Conservation (phyloP, 2,329 filamentous ascomycete species). For the Pestalotiopsis sp. region DNA sequence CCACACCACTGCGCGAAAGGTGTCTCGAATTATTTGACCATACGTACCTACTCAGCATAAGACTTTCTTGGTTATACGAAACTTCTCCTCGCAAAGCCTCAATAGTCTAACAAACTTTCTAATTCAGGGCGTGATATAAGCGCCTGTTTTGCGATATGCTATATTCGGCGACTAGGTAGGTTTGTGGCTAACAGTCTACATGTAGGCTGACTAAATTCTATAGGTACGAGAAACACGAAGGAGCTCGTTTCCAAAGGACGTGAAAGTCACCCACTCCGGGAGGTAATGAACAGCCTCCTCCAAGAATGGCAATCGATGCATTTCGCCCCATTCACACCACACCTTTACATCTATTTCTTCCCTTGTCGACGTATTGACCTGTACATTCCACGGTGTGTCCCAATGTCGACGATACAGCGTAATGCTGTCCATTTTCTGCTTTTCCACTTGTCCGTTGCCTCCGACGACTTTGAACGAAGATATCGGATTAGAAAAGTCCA, state of each 20-base stretch:
- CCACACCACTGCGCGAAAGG: too few species aligned
- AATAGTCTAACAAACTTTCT: too few species aligned
- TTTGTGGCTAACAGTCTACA: too few species aligned
- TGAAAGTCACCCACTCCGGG: slow-evolving; percentile 76
- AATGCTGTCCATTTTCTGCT: slow-evolving; percentile 67
- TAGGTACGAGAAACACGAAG: not conserved
- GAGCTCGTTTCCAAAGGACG: not conserved
- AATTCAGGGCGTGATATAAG: too few species aligned
- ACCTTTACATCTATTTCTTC: slow-evolving; percentile 63
- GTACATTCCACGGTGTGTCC: slow-evolving; percentile 75
- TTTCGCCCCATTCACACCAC: slow-evolving; percentile 91
- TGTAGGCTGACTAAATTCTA: not conserved
- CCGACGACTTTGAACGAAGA: slow-evolving; percentile 65
- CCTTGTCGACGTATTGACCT: slow-evolving; percentile 51
- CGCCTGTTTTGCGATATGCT: too few species aligned
- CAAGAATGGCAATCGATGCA: slow-evolving; percentile 70
- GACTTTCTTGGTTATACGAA: too few species aligned
- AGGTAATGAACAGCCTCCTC: slow-evolving; percentile 74
- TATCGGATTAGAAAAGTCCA: slow-evolving; percentile 73
- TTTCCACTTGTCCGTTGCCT: slow-evolving; percentile 58
- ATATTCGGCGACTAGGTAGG: too few species aligned
- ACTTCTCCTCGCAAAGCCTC: too few species aligned
- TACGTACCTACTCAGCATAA: too few species aligned
- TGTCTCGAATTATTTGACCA: too few species aligned
- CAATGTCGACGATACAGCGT: slow-evolving; percentile 84